A percentile compares a stretch with the other conserved stretches of the same genome.
Conservation (phyloP, 345 rosid genomes). For the Eucalyptus regnans region DNA sequence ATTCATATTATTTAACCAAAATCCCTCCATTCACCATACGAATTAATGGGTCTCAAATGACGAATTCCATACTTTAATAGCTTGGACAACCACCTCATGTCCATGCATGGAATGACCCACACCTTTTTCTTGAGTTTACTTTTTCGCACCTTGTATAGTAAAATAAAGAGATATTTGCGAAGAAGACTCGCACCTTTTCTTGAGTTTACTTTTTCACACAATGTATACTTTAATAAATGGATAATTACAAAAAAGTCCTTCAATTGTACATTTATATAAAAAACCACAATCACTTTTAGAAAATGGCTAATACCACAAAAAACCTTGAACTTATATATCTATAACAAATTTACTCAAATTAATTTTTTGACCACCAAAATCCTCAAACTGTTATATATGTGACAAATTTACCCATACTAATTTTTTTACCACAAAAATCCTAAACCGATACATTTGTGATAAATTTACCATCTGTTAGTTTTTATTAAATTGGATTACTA, state of each 20-base stretch:
- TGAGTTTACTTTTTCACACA: not conserved
- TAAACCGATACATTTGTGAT: too few relatives aligned
- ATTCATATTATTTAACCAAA: not conserved
- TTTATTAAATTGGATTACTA: too few relatives aligned
- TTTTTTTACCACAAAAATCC: too few relatives aligned
- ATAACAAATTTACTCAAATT: too few relatives aligned
- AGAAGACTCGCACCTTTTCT: not conserved
- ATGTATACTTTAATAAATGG: not conserved
- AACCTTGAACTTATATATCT: too few relatives aligned
- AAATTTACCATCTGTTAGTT: fast-evolving
- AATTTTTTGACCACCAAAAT: too few relatives aligned
- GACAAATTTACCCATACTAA: too few relatives aligned
- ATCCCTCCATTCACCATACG: not conserved
- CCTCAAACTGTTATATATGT: fast-evolving
- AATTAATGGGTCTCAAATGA: not conserved
- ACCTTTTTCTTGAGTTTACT: not conserved
- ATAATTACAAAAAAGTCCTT: not conserved
- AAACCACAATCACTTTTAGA: not conserved
- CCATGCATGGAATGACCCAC: not conserved
- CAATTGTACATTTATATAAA: not conserved
- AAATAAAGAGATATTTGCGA: too few relatives aligned
- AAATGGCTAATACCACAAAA: not conserved
- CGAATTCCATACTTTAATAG: not conserved
- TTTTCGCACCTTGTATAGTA: too few relatives aligned
- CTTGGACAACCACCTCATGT: not conserved